Evolutionary conservation across 441 rosid species (phyloP), one percentile per base, ranked within the genome.

Genomic region (Pelargonium citronellum): DNA sequence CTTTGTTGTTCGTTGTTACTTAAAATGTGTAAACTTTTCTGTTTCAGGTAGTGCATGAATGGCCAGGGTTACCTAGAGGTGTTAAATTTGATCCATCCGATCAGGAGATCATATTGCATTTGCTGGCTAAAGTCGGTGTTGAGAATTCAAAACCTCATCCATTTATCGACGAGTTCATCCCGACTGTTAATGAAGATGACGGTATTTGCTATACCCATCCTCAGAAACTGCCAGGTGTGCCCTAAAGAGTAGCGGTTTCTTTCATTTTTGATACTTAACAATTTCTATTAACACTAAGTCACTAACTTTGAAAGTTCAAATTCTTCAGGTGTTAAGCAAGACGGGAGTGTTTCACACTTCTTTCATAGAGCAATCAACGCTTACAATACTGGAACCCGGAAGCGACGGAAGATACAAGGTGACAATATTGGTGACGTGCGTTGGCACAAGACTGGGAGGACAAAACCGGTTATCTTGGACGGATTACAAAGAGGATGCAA

Each of bases 171-270:
- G 99, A 90, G 81, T 95, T 95, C 80, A 84, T 91, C 60, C 96
- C 87, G 20, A 91, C 92, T 30, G 87, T 94, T 20, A 71, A 84
- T 39, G 85, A 87, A 71, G 96, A 90, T 74, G 96, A 86, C 78
- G 97, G 99, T 61, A 94, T 94, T 79, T 94, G 99, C 74, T 91
- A 95, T 79, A 85, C 99, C 0, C 99, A 95, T 87, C 99, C 99
- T 73, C 84, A 82, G 81, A 87, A 91, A 71, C 82, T 95, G 72
- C 99, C 99, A 75, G 96, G 98, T 91, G 70, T 53, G 30, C 55
- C 55, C 2, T 10, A 47, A 47, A 47, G 15, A 47, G 69, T 61
- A 15, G 71, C 66, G 46, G 27, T 73, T 64, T 61, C 55, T 22
- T 47, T 69, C 74, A 16, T 27, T 61, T 65, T 68, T 72, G 49